Evolutionary conservation across 2,329 filamentous ascomycete species (phyloP), one percentile per base, ranked within the genome.

Genomic region (Orbilia ellipsospora): DNA sequence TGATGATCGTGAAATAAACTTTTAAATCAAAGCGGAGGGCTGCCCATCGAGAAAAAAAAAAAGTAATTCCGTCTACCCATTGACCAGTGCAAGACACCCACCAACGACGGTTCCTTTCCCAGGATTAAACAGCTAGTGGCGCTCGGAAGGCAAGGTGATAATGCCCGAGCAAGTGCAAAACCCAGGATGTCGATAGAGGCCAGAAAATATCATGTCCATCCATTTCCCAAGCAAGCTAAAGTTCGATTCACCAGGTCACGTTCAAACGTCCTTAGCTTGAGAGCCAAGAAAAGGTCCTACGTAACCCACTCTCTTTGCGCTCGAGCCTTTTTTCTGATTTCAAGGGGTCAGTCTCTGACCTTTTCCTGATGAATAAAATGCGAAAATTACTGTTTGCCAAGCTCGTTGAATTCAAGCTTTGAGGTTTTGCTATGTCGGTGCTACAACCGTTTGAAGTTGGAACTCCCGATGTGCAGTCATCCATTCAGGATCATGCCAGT

Each of bases 321-420:
- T 64, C 59, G 60, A 72, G 60, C 67, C 67, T 28, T 57, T 60
- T 62, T 36, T 59, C 16, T 23, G 16, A 18, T 28, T 13, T 28
- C 44, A 48, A 48, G 40, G 28, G 28, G 54, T 44, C 63, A 23
- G 52, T 45, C 31, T 36, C 5, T 36, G 5, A 7, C 31, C 23
- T 23, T 36, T 36, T 7, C 10, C 5, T 36, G 31, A 36, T 36
- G 31, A 36, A 36, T 36, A 36, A 36, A 36, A 36, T 36, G 31
- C 40, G 57, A 48, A 26, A 36, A 28, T 4, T 28, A 62, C 42
- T 48, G 13, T 23, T 51, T 50, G 45, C 42, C 50, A 62, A 50
- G n/a, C 66, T 57, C 15, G 66, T 63, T 70, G 66, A 51, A 70
- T 59, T 63, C 31, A 36, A 70, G 57, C 66, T 70, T 63, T 23